Evolutionary conservation across 208 protist species (phyloP).

Genomic region (Acanthamoeba lenticulata): DNA sequence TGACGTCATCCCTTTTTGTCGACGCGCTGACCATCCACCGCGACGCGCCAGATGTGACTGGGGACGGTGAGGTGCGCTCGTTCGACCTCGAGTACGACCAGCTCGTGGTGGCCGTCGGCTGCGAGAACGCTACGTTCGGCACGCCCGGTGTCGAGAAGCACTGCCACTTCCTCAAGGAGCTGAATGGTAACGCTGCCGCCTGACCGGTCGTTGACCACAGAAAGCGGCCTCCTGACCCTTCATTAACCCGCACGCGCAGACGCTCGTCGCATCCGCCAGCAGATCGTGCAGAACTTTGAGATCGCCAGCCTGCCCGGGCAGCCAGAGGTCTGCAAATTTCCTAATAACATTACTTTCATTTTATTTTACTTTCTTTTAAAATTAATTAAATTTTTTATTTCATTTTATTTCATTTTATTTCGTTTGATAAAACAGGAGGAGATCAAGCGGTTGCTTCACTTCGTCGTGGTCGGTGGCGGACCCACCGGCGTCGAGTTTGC

Average conservation of each 20-base stretch:
- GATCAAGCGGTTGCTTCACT: slow-evolving; percentile 78
- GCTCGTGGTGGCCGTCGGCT: slow-evolving; percentile 32
- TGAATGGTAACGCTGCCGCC: neutral
- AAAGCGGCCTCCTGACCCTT: neutral
- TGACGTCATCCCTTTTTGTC: no score
- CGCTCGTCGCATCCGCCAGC: slow-evolving; percentile 71
- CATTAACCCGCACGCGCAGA: slow-evolving; percentile 39
- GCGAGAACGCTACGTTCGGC: slow-evolving; percentile 47
- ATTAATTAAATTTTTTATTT: neutral
- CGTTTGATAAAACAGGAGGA: slow-evolving; percentile 61
- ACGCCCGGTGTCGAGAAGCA: slow-evolving; percentile 82
- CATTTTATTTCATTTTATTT: neutral
- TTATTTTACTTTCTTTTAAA: neutral
- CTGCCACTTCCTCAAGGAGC: slow-evolving; percentile 83
- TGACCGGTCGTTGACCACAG: no score
- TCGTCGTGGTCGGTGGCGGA: slow-evolving; percentile 87
- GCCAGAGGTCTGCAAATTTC: neutral
- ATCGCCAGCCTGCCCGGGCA: slow-evolving; percentile 70
- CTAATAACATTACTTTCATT: no score
- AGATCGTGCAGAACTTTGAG: slow-evolving; percentile 77
- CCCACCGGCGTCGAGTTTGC: slow-evolving; percentile 87
- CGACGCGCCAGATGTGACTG: neutral
- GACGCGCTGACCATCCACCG: neutral
- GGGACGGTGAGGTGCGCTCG: neutral
- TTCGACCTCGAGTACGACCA: slow-evolving; percentile 40